Base-by-base conservation (phyloP, 1,284 basidiomycete genomes). In the Laetiporus sulphureus region DNA sequence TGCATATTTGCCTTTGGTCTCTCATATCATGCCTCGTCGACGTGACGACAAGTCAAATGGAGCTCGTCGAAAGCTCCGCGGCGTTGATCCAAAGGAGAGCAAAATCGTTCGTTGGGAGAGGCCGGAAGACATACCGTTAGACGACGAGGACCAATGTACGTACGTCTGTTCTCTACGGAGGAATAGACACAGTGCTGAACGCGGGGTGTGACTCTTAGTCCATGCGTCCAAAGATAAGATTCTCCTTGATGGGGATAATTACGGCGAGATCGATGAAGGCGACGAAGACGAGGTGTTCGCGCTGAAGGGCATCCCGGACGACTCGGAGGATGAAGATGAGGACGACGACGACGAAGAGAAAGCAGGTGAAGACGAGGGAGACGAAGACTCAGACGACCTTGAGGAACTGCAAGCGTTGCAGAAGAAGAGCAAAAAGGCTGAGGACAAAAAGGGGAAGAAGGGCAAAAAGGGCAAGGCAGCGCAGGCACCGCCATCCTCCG, bases 211-310 rank as follows among this genome's bases (percentile, higher is more conserved):
- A 35, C 41, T 25, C 13, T 3, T 31, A 88, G 85, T 87, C 54
- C 82, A 86, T 58, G 64, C 69, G 0, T 75, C 75, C 43, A 73
- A 79, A 40, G 91, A 96, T 57, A 77, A 79, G 58, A 87, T 95
- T 45, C 69, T 89, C 10, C 69, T 95, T 5, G 79, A 88, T 38
- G 78, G 73, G 10, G 67, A 69, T 27, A 59, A 63, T n/a, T 55
- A 58, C 15, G 55, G 48, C 15, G 54, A 64, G 15, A 67, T 67
- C 38, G 70, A 69, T 27, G 62, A 67, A 31, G 66, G 67, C 33
- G 66, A 70, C 18, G 83, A 84, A 24, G 84, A 91, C 34, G 83
- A 87, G 58, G 85, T 91, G 4, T 84, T 91, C 56, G 76, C 74
- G 11, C 62, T 80, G 49, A 73, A 73, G 45, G 74, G 73, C 23